Conservation (phyloP, 1,284 basidiomycete species). For the Ceratobasidium sp. region DNA sequence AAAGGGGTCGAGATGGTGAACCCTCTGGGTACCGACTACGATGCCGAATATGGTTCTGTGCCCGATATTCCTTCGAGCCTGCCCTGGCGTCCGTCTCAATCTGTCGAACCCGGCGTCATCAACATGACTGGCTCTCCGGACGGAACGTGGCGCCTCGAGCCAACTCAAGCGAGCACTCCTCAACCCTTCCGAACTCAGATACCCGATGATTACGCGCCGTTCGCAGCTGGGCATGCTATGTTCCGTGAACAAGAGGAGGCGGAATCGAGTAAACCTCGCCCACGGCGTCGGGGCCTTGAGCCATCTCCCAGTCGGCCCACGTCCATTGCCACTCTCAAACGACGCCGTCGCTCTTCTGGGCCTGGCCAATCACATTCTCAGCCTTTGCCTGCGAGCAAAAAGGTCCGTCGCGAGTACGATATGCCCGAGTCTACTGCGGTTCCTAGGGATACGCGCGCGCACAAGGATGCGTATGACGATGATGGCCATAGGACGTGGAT, state of each 20-base stretch:
- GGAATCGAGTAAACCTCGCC: background rate
- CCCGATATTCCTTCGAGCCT: background rate
- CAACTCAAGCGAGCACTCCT: constrained; percentile 13
- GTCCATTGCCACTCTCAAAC: constrained; percentile 10
- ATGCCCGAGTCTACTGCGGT: constrained; percentile 11
- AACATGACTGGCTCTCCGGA: background rate
- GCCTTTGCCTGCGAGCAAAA: constrained; percentile 8
- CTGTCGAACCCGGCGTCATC: background rate
- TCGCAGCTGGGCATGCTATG: too few species aligned
- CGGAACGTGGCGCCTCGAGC: background rate
- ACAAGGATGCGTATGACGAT: too few species aligned
- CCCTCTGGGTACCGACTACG: constrained; percentile 11
- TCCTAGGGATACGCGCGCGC: too few species aligned
- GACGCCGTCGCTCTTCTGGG: constrained; percentile 12
- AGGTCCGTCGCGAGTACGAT: constrained; percentile 34
- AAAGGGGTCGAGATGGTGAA: background rate
- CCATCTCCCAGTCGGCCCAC: constrained; percentile 1
- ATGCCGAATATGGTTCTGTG: constrained; percentile 32
- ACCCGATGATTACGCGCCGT: background rate
- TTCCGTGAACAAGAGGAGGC: too few species aligned
- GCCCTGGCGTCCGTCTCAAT: background rate
- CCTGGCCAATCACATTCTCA: background rate
- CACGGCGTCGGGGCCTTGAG: background rate
- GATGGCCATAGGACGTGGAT: too few species aligned
- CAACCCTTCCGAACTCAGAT: constrained; percentile 1